Evolutionary conservation across 495 filamentous ascomycete genomes (phyloP), one percentile per base, ranked within the genome.

Genomic region (Lophium mytilinum): DNA sequence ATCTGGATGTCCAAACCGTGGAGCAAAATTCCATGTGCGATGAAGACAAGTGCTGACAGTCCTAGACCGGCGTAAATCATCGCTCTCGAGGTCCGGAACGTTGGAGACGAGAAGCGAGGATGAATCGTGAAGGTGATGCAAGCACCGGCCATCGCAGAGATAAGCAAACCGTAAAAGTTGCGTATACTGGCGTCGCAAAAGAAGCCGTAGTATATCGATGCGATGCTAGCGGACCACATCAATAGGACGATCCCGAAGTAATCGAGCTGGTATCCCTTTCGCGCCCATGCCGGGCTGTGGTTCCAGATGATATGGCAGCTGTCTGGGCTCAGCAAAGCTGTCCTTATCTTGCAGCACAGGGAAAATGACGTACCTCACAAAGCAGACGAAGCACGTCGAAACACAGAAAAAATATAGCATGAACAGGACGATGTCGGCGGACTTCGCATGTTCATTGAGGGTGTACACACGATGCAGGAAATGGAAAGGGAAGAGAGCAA

Each of bases 181-280:
- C 72, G 73, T 1, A 74, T 56, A 11, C 14, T n/a, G 0, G 62
- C 58, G 34, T 71, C 57, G 56, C 74, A 75, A 40, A 69, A 67
- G 61, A 81, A 78, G 49, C 70, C 71, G 61, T 79, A 81, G 60
- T 79, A 78, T 9, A 79, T 71, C 8, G 74, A 72, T 9, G 79
- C 76, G 12, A 81, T 65, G 52, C 73, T 75, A 15, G 78, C 72
- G 14, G 73, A 69, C 74, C 76, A 80, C 73, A 80, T 81, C 9
- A 82, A 65, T 9, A 78, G 52, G 12, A 82, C 66, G 47, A 83
- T 75, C 15, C 80, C 78, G 45, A 75, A 66, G 58, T 77, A 76
- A 59, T 82, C 78, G 10, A 80, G 62, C 50, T 75, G 73, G 49
- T 75, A 68, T 8, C 73, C 75, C 1, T 75, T 55, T 14, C 45